Conservation (phyloP, 2,329 filamentous ascomycete genomes). For the Talaromyces sp. region DNA sequence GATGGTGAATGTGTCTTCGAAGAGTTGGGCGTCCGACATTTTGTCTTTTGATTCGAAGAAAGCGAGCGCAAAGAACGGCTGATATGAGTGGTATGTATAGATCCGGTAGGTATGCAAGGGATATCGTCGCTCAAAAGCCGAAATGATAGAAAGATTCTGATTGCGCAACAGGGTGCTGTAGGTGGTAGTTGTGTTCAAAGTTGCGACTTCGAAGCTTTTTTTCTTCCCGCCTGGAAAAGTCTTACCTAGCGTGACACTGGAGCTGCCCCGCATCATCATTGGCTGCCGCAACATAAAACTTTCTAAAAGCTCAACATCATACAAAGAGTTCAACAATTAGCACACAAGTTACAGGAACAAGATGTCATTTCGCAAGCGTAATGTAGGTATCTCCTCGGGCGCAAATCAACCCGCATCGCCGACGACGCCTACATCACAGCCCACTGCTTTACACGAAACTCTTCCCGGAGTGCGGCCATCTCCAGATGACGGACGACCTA, state of each 20-base stretch:
- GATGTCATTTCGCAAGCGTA: conserved; percentile 67
- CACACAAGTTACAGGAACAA: neutral
- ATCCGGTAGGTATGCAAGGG: neutral
- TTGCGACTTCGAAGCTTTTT: conserved; percentile 23
- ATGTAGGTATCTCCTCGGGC: conserved; percentile 51
- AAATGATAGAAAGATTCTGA: neutral
- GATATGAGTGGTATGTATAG: neutral
- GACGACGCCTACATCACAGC: conserved; percentile 24
- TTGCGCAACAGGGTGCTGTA: neutral
- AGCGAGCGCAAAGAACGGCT: conserved; percentile 16
- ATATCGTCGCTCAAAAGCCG: neutral
- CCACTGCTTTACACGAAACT: conserved; percentile 24
- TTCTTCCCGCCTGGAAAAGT: conserved; percentile 19
- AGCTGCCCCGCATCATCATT: conserved; percentile 17
- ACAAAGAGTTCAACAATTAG: neutral
- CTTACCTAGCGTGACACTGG: conserved; percentile 21
- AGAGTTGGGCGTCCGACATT: conserved; percentile 83
- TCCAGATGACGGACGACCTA: conserved; percentile 77
- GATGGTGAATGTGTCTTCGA: conserved; percentile 86
- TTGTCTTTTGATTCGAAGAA: conserved; percentile 40
- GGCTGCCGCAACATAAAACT: conserved; percentile 6
- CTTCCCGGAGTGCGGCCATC: conserved; percentile 68
- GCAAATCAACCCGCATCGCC: conserved; percentile 28
- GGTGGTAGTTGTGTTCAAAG: neutral
- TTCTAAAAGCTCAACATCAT: neutral